Evolutionary conservation across 148 eudicot genomes (phyloP), one percentile per base, ranked within the genome.

Genomic region (Nyssa sinensis): DNA sequence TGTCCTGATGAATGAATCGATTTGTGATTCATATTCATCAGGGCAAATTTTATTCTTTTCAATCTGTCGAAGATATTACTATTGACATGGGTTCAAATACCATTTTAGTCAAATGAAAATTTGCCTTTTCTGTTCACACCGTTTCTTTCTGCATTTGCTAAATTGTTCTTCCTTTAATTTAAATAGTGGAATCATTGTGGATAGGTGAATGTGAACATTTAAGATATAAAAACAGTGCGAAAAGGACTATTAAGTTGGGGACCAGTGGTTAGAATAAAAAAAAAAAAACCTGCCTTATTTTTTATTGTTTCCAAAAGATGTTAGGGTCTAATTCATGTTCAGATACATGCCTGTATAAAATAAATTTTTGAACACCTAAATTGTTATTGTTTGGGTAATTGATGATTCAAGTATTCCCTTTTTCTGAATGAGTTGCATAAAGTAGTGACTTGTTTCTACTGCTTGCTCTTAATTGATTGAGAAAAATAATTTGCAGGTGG

Each of bases 401-500:
- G 63, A 19, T 12, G 23, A 66, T 19, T n/a, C 51, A 0, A 19
- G 51, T 44, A 11, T 44, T 44, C 17, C 51, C 51, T 44, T 1
- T 44, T 1, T 44, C 51, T 44, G 51, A 44, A 14, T 44, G 17
- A 55, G 17, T 19, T 55, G 25, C 19, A 55, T n/a, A 44, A 55
- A 55, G 21, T 55, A 55, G 59, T 55, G 59, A 19, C 23, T 55
- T 7, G 24, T 17, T 21, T 55, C 4, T 55, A 21, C 0, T n/a
- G 5, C 59, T 55, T 7, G 6, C 59, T 55, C 59, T 21, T 17
- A 37, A 24, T 37, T 41, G 70, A 66, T 66, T 66, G 3, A 27
- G 59, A 5, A 24, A 23, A 14, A 30, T 35, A 12, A n/a, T 71
- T 77, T 83, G 65, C 86, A 92, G 98, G 96, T 92, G 44, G 81